Percentiles rank a stretch among this genome's conserved stretches.
phyloP scores from a whole-genome alignment of 352 stramenopile genomes.

The Plasmopara viticola region DNA sequence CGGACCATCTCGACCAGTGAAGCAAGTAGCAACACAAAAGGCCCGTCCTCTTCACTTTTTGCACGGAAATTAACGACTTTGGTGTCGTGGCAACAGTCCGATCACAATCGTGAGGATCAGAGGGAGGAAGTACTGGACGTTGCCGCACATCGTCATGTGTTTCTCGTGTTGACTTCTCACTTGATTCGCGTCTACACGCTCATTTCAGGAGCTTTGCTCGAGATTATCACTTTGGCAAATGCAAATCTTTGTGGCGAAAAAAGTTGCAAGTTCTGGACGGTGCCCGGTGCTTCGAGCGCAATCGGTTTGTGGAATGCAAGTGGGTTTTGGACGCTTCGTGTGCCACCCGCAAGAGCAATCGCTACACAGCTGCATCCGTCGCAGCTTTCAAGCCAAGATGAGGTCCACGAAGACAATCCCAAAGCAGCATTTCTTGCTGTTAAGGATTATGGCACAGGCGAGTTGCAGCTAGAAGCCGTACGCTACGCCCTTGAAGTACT shows the following conservation, averaged over 20 bases:
- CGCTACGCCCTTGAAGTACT: conserved; percentile 59
- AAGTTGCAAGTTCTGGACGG: conserved; percentile 42
- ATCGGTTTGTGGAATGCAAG: conserved; percentile 45
- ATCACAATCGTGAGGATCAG: neutral
- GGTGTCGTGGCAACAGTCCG: conserved; percentile 13
- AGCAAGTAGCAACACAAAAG: conserved; percentile 6
- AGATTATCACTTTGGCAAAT: conserved; percentile 30
- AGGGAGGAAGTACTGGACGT: conserved; percentile 21
- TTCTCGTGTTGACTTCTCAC: conserved; percentile 19
- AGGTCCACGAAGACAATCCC: conserved; percentile 10
- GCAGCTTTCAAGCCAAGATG: conserved; percentile 5
- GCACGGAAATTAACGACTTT: conserved; percentile 25
- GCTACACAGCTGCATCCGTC: conserved; percentile 16
- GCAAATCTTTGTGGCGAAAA: conserved; percentile 8
- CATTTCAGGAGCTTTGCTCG: conserved; percentile 39
- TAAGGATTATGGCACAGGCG: conserved; percentile 40
- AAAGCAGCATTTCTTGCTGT: conserved; percentile 36
- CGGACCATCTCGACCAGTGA: conserved; percentile 1
- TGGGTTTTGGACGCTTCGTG: conserved; percentile 63
- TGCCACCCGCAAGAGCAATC: conserved; percentile 45
- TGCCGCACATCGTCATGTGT: conserved; percentile 25
- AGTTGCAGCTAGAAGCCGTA: conserved; percentile 50
- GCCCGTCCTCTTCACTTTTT: conserved; percentile 15
- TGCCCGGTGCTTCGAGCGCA: conserved; percentile 35
- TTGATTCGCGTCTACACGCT: conserved; percentile 46